Evolutionary conservation across 2,329 filamentous ascomycete species (phyloP), one percentile per base, ranked within the genome.

Genomic region (Coniella lustricola): DNA sequence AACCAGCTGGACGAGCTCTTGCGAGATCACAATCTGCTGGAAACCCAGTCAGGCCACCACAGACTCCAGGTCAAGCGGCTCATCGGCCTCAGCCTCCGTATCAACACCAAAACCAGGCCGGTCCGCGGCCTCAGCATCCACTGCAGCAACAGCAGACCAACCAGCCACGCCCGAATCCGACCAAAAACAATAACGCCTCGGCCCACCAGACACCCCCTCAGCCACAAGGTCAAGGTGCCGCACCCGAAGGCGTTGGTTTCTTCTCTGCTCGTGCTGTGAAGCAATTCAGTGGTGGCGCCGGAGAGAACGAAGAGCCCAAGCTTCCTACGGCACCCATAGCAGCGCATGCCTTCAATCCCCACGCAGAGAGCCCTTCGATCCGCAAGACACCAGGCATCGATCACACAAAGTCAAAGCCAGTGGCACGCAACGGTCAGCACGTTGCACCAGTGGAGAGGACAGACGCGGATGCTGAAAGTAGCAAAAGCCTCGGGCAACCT

Each of bases 341-440:
- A 7, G 69, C 70, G 5, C 74, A 79, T 12, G 70, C 74, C 20
- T 91, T 90, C 64, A 85, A 90, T 57, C 85, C 85, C 3, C 82
- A 82, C 50, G 75, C 81, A 5, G 85, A 90, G 59, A 88, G 84
- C 53, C 90, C 90, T 0, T 93, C 90, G 0, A 90, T 95, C 60
- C 81, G 88, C 53, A 90, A 91, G 62, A 96, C 91, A 0, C 85
- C 86, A 0, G 90, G 90, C 2, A 77, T 96, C 34, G 89, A 96
- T 59, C 88, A 94, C 60, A 81, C 70, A 18, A 84, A 80, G 44
- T 90, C 86, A 4, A 83, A 84, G 45, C 88, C 90, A 0, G 69
- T 95, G 2, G 76, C 75, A 3, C 77, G 75, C 53, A 74, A 71
- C 39, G 68, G 73, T 0, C 71, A 77, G 54, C 77, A 82, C 50